A percentile compares a stretch with the other conserved stretches of the same genome.
Evolutionary conservation across 169 alveolate genomes (phyloP).

Genomic region (Plasmodium inui): DNA sequence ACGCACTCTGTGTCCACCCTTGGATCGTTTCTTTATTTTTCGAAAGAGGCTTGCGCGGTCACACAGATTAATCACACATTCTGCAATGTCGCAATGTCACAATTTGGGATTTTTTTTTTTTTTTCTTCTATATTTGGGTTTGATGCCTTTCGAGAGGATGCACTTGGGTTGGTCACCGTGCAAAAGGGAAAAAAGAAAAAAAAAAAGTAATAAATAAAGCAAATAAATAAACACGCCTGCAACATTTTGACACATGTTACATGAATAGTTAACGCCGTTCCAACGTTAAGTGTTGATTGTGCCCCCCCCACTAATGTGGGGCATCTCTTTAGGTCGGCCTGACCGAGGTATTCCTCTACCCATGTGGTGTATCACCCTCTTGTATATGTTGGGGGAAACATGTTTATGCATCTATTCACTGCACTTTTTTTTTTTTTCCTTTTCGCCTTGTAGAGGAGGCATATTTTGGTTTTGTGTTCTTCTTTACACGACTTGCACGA

Average conservation of each 20-base stretch:
- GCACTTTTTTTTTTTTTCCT: no score
- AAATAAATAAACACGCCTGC: neutral
- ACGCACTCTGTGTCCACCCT: neutral
- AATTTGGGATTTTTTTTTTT: neutral
- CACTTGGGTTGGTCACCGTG: neutral
- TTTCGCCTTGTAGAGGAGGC: neutral
- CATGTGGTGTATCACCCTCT: neutral
- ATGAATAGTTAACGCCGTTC: neutral
- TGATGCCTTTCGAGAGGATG: neutral
- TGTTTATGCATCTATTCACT: neutral
- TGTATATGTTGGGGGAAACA: neutral
- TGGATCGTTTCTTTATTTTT: neutral
- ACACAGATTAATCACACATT: neutral
- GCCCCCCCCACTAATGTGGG: neutral
- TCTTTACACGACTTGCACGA: neutral
- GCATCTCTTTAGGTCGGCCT: neutral
- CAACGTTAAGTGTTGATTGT: neutral
- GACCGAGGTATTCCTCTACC: neutral
- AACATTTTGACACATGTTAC: neutral
- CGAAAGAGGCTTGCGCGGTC: neutral
- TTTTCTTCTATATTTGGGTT: neutral
- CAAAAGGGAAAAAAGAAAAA: neutral
- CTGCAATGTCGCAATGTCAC: neutral
- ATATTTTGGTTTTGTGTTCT: no score
- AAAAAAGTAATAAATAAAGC: neutral